These are phyloP conservation scores for Ogataea ganodermae DNA, from an alignment of 805 yeast genomes.

Conservation along the genomic window DNA sequence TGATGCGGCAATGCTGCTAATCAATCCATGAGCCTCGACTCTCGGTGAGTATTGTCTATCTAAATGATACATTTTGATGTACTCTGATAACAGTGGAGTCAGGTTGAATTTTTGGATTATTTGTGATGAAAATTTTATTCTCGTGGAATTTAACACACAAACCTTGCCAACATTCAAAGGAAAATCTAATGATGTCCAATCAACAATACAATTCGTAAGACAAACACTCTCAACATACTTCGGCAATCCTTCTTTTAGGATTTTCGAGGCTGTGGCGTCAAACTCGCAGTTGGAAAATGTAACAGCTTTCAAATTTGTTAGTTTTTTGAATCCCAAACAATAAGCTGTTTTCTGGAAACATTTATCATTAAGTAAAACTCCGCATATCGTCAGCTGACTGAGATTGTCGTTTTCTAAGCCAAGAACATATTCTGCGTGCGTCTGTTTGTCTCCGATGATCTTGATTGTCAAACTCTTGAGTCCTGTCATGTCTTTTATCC, in stretches of 20 bases:
- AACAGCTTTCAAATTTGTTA: conserved; percentile 13
- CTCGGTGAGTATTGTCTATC: conserved; percentile 10
- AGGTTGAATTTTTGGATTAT: conserved; percentile 8
- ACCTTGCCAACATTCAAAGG: conserved; percentile 15
- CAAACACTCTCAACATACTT: conserved; percentile 16
- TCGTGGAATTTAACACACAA: conserved; percentile 16
- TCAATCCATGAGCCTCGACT: background rate
- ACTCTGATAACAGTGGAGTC: conserved; percentile 21
- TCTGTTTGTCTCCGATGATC: conserved; percentile 16
- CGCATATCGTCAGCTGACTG: conserved; percentile 14
- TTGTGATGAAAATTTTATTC: conserved; percentile 6
- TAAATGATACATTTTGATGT: conserved; percentile 20
- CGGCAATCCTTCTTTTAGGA: conserved; percentile 16
- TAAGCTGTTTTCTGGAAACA: background rate
- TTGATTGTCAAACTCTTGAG: conserved; percentile 16
- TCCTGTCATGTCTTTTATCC: conserved; percentile 17
- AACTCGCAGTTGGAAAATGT: conserved; percentile 21
- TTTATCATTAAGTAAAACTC: conserved; percentile 10
- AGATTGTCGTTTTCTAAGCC: conserved; percentile 13
- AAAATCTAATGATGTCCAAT: conserved; percentile 13
- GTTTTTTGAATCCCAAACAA: conserved; percentile 7
- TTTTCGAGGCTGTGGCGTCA: conserved; percentile 7
- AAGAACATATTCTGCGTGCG: conserved; percentile 14
- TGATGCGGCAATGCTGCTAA: background rate
- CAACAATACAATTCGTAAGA: conserved; percentile 16